phyloP scores from a whole-genome alignment of 345 rosid genomes.

The Jatropha curcas region DNA sequence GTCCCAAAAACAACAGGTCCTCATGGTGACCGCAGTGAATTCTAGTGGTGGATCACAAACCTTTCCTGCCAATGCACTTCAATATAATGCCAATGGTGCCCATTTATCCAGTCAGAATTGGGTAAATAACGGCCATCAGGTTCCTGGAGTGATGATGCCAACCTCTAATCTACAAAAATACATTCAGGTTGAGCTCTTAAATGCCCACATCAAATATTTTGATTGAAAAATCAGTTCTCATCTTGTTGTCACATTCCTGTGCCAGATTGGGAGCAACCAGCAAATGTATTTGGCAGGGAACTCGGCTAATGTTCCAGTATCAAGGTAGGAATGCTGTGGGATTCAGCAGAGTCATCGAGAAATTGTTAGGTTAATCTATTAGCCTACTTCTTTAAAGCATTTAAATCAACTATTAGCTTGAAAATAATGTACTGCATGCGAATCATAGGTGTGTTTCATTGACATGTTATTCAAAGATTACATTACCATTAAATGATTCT shows the following conservation, averaged over 20 bases:
- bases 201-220: not conserved
- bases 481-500: not conserved
- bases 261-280: constrained; percentile 44
- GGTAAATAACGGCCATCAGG: constrained; percentile 32
- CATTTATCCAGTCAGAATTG: constrained; percentile 22
- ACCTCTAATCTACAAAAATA: constrained; percentile 24
- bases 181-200: constrained; percentile 38
- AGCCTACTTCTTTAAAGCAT: not conserved
- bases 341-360: not conserved
- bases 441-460: not conserved
- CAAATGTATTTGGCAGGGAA: constrained; percentile 30
- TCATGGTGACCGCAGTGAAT: constrained; percentile 1
- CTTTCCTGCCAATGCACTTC: constrained; percentile 18
- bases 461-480: not conserved
- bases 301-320: constrained; percentile 32
- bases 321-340: constrained; percentile 31
- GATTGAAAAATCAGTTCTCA: constrained; percentile 17
- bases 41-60: constrained; percentile 17
- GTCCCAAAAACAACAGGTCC: constrained; percentile 16
- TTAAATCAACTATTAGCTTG: not conserved
- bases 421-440: not conserved
- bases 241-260: constrained; percentile 10
- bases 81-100: constrained; percentile 24
- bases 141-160: constrained; percentile 37
- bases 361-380: not conserved